Evolutionary conservation across 306 rosid genomes (phyloP), one percentile per base, ranked within the genome.

Genomic region (Casuarina equisetifolia): DNA sequence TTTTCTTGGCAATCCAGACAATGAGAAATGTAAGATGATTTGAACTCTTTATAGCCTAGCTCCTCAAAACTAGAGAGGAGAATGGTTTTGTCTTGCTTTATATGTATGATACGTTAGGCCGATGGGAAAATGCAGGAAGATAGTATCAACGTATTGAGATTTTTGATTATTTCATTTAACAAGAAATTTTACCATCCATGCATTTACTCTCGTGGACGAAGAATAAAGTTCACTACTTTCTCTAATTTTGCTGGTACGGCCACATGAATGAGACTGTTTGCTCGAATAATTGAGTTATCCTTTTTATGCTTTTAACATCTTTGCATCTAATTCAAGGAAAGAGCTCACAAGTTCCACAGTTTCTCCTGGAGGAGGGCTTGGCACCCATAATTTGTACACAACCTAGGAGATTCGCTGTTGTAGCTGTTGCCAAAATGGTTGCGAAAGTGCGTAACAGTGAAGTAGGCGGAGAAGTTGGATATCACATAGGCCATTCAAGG

Each of bases 261-360:
- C 9, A 19, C 17, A 16, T 44, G 53, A 61, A 45, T n/a, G 66
- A 69, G 35, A 49, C 53, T 49, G 42, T 54, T 71, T 44, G 55
- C 48, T 67, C 69, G 17, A 51, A 78, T 49, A 59, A 44, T 57
- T 76, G 58, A 48, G 55, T 74, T 77, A 78, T 69, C 64, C 70
- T 75, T 74, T 67, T 50, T 36, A 69, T 45, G 55, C 10, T 72
- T 38, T n/a, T 85, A 68, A 55, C 39, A 74, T 38, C 35, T 63
- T 42, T 49, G 49, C 75, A 48, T 67, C 54, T 57, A n/a, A 12
- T 72, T 77, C 54, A 54, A 93, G 98, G 98, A 75, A 93, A 93
- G 89, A 93, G 98, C 80, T 93, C 97, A 6, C 98, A 91, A 82
- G 82, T 93, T 84, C 98, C 98, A 20, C 98, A 91, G 85, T 93